Evolutionary conservation across 495 filamentous ascomycete species (phyloP).

Genomic region (Penicillium soppii): DNA sequence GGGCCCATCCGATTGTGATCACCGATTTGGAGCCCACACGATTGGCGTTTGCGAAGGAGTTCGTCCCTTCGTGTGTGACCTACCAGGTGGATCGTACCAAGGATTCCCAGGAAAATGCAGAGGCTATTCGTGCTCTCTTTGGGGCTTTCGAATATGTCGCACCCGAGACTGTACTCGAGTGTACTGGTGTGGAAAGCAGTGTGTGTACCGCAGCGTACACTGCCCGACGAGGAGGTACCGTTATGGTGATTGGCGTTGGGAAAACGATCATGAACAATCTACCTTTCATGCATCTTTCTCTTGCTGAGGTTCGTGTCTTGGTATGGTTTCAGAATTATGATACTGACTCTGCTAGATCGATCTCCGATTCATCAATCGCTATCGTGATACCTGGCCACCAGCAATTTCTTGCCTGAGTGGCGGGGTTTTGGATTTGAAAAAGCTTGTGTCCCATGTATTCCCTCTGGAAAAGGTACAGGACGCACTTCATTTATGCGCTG

Average conservation of each 20-base stretch:
- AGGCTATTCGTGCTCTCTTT: constrained; percentile 52
- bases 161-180: constrained; percentile 59
- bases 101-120: constrained; percentile 50
- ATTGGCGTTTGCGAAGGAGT: constrained; percentile 57
- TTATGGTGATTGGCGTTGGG: constrained; percentile 66
- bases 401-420: constrained; percentile 47
- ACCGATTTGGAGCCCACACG: constrained; percentile 58
- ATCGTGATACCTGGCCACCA: constrained; percentile 60
- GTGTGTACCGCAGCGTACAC: constrained; percentile 55
- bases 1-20: constrained; percentile 63
- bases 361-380: constrained; percentile 64
- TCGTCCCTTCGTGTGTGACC: constrained; percentile 54
- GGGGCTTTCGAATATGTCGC: constrained; percentile 48
- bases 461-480: constrained; percentile 56
- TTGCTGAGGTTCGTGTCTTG: constrained; percentile 45
- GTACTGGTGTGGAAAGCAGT: constrained; percentile 62
- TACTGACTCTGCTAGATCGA: constrained; percentile 47
- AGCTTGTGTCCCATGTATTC: constrained; percentile 68
- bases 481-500: constrained; percentile 51
- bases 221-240: constrained; percentile 55
- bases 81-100: constrained; percentile 49
- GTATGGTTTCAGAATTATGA: background rate
- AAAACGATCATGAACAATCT: constrained; percentile 59
- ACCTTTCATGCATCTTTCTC: constrained; percentile 64
- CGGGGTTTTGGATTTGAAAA: constrained; percentile 57